Evolutionary conservation across 2,329 filamentous ascomycete species (phyloP), one percentile per base, ranked within the genome.

Genomic region (Capronia coronata): DNA sequence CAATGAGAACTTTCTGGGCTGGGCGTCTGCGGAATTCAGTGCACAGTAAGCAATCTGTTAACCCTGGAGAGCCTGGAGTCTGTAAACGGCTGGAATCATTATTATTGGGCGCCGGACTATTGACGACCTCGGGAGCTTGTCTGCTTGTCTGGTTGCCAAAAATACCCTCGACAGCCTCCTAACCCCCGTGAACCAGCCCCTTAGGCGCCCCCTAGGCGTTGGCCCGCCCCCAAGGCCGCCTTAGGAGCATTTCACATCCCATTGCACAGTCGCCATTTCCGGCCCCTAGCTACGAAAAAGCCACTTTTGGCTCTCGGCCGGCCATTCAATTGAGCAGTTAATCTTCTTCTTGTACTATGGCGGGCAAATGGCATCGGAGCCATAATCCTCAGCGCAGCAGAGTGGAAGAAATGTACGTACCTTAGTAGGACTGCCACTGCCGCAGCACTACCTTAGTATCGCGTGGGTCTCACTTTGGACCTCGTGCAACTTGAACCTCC

Each of bases 71-170:
- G n/a, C n/a, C n/a, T n/a, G n/a, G n/a, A n/a, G n/a, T n/a, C 25
- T 27, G 25, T 27, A 27, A 27, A 6, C 25, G 25, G 6, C 10
- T 5, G 25, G 25, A n/a, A n/a, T n/a, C n/a, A 10, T 32, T 32
- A 32, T 32, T 8, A n/a, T 32, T 32, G n/a, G 41, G 2, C 23
- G 25, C 32, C n/a, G 41, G 22, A 32, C 41, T 43, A 19, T 21
- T 25, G 38, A 41, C 3, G 6, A 6, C 5, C 13, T 8, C 13
- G 7, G 9, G 6, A 6, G 16, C 13, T 8, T 22, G 7, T 22
- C 16, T 5, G 8, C 14, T 22, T 22, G 37, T 32, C 21, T 30
- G 43, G 29, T 51, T 29, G 39, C 49, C 47, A 51, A 51, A 51
- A 51, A n/a, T n/a, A n/a, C n/a, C n/a, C n/a, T n/a, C n/a, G n/a